Percentiles rank a stretch among this genome's conserved stretches.
Conservation (phyloP, 805 yeast genomes). For the Saccharomycopsis olivae region DNA sequence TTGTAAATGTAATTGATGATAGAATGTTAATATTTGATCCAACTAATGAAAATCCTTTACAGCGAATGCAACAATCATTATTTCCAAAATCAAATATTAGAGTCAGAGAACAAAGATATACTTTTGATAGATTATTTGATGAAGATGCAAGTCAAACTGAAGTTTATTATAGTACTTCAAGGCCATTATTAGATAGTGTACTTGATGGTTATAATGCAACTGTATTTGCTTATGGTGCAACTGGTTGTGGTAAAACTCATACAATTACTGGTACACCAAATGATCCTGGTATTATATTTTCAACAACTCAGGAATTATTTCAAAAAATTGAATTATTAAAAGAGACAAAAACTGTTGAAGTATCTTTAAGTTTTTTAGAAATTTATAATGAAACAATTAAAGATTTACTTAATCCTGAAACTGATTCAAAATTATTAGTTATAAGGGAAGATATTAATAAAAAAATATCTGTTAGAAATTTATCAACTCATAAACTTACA, state of each 20-base stretch:
- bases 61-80: constrained; percentile 34
- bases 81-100: constrained; percentile 34
- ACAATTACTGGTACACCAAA: constrained; percentile 72
- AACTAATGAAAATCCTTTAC: constrained; percentile 54
- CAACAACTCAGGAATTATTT: constrained; percentile 71
- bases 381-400: constrained; percentile 85
- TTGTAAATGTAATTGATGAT: constrained; percentile 75
- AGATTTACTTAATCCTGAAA: constrained; percentile 60
- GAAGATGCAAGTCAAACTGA: constrained; percentile 52
- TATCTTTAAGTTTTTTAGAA: constrained; percentile 68
- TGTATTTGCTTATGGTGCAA: constrained; percentile 93
- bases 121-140: constrained; percentile 74
- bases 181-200: constrained; percentile 61
- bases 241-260: constrained; percentile 96
- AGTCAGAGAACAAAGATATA: constrained; percentile 64
- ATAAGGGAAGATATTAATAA: constrained; percentile 64
- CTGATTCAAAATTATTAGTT: constrained; percentile 35
- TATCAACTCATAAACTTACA: constrained; percentile 50
- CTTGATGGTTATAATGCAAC: constrained; percentile 85
- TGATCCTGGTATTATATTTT: constrained; percentile 69
- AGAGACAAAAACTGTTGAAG: constrained; percentile 47
- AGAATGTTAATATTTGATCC: constrained; percentile 84
- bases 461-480: constrained; percentile 59
- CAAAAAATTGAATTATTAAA: constrained; percentile 42
- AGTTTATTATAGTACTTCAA: constrained; percentile 56